Base-by-base conservation (phyloP, 2,329 filamentous ascomycete species). In the Lachnellula suecica region DNA sequence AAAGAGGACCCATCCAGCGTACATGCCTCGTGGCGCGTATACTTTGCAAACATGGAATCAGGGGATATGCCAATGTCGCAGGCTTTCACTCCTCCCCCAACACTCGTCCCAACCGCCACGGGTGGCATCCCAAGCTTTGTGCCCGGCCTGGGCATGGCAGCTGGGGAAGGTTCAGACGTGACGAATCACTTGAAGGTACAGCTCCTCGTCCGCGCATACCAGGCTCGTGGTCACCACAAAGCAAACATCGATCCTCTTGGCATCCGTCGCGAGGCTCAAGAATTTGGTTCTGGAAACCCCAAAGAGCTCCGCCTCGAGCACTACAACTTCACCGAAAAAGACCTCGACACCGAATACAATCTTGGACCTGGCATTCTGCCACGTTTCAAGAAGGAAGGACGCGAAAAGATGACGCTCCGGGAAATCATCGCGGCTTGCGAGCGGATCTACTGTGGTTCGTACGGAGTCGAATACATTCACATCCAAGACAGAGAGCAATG, bases 41-140 rank as follows among this genome's bases (percentile, higher is more conserved):
- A 99, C 82, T 99, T 99, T 83, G 90, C 87, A 77, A 99, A 99
- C 77, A 97, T 99, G 89, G 94, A 99, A 79, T 89, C 85, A 62
- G 94, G 94, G 71, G 89, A 94, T 68, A 97, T 99, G 91, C 93
- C 93, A 70, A 91, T 96, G 70, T 94, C 93, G 59, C 89, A 96
- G 75, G 94, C 94, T 63, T 99, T 99, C 79, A 91, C 91, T 61
- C 92, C 94, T 61, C 94, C 94, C 43, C 94, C 94, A 15, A 96
- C 89, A 63, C 84, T 99, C 62, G 87, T 97, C 47, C 90, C 92
- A 51, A 83, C 84, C 62, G 87, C 91, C 47, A 85, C 87, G 41
- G 90, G 89, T 57, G 89, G 88, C 63, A 84, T 94, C 42, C 86
- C 88, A 52, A 81, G 82, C 58, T 80, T 89, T 59, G 82, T 87